Conservation (phyloP, 2,329 filamentous ascomycete genomes). For the Hymenoscyphus linearis region DNA sequence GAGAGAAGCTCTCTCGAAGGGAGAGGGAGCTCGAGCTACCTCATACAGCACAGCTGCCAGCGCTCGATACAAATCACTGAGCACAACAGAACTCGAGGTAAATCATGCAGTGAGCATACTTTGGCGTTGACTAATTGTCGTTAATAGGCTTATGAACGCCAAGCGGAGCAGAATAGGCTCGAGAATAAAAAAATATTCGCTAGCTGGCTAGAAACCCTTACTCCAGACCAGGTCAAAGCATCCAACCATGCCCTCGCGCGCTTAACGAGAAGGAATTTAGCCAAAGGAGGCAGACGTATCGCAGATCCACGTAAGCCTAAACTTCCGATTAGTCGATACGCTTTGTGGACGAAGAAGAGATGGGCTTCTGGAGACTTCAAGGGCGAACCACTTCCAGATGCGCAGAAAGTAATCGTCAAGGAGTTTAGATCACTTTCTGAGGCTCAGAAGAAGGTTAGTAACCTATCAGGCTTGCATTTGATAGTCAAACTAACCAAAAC, state of each 20-base stretch:
- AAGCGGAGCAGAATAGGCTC: constrained; percentile 42
- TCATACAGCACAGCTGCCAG: constrained; percentile 16
- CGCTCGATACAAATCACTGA: constrained; percentile 32
- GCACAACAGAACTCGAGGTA: constrained; percentile 35
- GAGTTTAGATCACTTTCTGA: constrained; percentile 45
- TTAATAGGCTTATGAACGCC: constrained; percentile 46
- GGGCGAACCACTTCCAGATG: constrained; percentile 38
- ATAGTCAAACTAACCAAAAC: constrained; percentile 2
- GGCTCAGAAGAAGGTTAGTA: constrained; percentile 39
- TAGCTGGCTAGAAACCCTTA: constrained; percentile 49
- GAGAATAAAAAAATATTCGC: constrained; percentile 41
- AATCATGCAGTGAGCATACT: constrained; percentile 8
- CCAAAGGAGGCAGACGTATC: constrained; percentile 33
- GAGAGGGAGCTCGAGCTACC: background rate
- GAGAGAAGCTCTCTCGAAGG: background rate
- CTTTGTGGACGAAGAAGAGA: constrained; percentile 42
- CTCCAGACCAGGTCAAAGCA: constrained; percentile 49
- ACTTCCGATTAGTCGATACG: constrained; percentile 34
- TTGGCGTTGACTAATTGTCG: constrained; percentile 10
- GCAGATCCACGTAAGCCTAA: constrained; percentile 51
- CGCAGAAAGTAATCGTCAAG: constrained; percentile 34
- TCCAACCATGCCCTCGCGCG: constrained; percentile 53
- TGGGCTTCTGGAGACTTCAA: constrained; percentile 44
- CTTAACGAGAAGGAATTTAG: too few species aligned
- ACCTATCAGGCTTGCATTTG: background rate